These are phyloP conservation scores for Acorus gramineus DNA, from an alignment of 106 monocot genomes.

Conservation along the genomic window DNA sequence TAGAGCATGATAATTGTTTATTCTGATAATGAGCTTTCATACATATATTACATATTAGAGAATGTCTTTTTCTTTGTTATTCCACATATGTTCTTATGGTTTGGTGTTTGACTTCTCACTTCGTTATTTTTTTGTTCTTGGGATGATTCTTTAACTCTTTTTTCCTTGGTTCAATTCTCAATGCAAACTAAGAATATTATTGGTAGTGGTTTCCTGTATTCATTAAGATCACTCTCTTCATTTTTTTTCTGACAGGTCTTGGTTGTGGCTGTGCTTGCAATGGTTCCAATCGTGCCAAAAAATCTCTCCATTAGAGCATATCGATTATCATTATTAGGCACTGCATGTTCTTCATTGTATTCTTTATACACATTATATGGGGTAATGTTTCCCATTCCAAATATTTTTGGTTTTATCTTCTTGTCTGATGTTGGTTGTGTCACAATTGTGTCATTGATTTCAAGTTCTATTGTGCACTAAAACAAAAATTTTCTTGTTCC, in stretches of 20 bases:
- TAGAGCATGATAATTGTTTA: too few species aligned
- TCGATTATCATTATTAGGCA: slow-evolving; percentile 60
- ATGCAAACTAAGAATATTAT: neutral
- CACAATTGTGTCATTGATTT: slow-evolving; percentile 4
- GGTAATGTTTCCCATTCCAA: slow-evolving; percentile 22
- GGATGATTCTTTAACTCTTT: too few species aligned
- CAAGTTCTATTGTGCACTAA: neutral
- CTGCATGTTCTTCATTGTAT: slow-evolving; percentile 54
- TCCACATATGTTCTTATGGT: too few species aligned
- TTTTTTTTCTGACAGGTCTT: slow-evolving; percentile 35
- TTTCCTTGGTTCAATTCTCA: neutral
- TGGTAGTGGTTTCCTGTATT: neutral
- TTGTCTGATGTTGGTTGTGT: neutral
- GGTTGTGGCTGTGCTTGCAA: slow-evolving; percentile 40
- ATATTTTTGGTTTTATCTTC: neutral
- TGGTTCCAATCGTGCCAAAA: slow-evolving; percentile 53
- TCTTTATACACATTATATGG: slow-evolving; percentile 55
- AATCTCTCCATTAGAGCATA: slow-evolving; percentile 47
- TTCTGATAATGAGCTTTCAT: too few species aligned
- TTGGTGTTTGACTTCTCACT: too few species aligned
- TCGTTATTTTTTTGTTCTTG: too few species aligned
- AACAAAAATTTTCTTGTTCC: neutral
- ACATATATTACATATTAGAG: too few species aligned
- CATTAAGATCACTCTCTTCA: neutral
- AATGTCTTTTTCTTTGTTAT: too few species aligned